Evolutionary conservation across 2,329 filamentous ascomycete species (phyloP).

Genomic region (Xylariaceae sp.): DNA sequence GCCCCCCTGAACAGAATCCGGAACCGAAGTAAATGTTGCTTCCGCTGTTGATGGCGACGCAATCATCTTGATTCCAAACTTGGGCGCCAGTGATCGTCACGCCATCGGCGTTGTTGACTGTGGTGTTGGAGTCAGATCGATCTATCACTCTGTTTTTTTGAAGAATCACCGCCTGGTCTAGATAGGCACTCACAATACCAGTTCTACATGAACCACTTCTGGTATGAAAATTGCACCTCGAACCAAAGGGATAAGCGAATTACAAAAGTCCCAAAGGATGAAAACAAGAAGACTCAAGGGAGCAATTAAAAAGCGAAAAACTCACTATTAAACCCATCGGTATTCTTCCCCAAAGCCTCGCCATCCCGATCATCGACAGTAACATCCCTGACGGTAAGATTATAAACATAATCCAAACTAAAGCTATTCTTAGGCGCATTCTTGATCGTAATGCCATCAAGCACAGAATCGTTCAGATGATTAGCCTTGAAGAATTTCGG

Average conservation of each 20-base stretch:
- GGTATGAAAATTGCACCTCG: not conserved
- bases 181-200: too few relatives aligned
- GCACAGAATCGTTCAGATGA: constrained; percentile 44
- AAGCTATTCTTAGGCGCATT: constrained; percentile 49
- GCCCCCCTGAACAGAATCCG: constrained; percentile 47
- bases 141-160: not conserved
- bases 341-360: constrained; percentile 46
- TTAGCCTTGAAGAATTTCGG: constrained; percentile 60
- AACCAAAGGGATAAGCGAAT: not conserved
- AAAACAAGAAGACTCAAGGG: not conserved
- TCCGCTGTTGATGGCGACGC: constrained; percentile 55
- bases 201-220: too few relatives aligned
- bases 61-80: constrained; percentile 58
- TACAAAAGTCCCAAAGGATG: not conserved
- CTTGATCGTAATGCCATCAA: constrained; percentile 41
- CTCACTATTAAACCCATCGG: constrained; percentile 49
- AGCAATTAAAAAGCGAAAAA: not conserved
- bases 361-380: constrained; percentile 53
- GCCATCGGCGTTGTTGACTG: constrained; percentile 41
- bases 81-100: constrained; percentile 49
- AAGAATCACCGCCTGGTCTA: not conserved
- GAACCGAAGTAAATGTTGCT: constrained; percentile 40
- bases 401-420: constrained; percentile 46
- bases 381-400: constrained; percentile 13
- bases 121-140: not conserved